Evolutionary conservation across 257 asterid genomes (phyloP).

Genomic region (Primulina eburnea): DNA sequence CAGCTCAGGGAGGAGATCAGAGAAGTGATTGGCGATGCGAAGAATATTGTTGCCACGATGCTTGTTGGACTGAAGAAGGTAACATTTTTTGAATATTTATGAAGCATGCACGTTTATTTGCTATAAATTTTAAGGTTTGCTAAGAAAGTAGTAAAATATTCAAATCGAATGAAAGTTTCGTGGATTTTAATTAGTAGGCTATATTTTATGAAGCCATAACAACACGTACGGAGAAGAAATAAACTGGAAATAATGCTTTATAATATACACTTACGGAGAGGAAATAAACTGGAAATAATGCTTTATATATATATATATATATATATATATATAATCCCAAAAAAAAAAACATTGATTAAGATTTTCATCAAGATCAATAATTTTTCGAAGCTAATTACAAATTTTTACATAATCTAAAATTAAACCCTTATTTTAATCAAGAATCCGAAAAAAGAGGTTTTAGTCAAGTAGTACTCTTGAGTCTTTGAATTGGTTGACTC

Average conservation of each 20-base stretch:
- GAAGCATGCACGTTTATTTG: slow-evolving; percentile 17
- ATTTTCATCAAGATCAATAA: too few relatives aligned
- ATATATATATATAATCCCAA: slow-evolving; percentile 1
- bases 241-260: not conserved
- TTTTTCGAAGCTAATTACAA: too few relatives aligned
- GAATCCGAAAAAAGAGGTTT: not conserved
- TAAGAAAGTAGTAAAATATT: not conserved
- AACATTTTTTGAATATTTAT: slow-evolving; percentile 11
- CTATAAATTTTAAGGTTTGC: not conserved
- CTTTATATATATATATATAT: too few relatives aligned
- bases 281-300: slow-evolving; percentile 6
- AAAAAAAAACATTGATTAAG: not conserved
- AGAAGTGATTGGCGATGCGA: slow-evolving; percentile 50
- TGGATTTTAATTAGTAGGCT: not conserved
- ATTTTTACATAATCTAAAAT: too few relatives aligned
- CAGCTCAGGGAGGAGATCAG: slow-evolving; percentile 64
- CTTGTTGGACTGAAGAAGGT: slow-evolving; percentile 78
- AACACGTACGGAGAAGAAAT: slow-evolving; percentile 4
- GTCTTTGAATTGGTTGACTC: not conserved
- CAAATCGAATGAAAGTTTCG: not conserved
- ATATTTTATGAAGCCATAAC: not conserved
- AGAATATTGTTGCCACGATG: slow-evolving; percentile 42
- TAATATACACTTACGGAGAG: not conserved
- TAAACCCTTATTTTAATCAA: not conserved
- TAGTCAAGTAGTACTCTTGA: not conserved